Evolutionary conservation across 176 grass and related monocot genomes (phyloP).

Genomic region (Secale cereale): DNA sequence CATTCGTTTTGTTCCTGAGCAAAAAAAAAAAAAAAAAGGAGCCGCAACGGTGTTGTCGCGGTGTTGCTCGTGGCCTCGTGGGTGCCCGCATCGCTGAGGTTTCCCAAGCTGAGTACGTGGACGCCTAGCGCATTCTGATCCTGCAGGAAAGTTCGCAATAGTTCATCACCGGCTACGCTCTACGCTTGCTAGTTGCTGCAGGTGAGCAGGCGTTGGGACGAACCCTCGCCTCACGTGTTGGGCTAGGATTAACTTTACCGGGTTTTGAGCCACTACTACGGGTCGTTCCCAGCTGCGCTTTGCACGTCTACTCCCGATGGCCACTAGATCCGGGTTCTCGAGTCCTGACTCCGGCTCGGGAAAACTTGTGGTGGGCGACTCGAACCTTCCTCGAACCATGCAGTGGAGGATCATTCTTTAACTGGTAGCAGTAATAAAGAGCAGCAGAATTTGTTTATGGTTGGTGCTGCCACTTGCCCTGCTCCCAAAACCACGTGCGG

Average conservation of each 20-base stretch:
- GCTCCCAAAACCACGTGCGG: constrained; percentile 37
- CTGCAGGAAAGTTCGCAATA: background rate
- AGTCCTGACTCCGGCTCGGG: background rate
- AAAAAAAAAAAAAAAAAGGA: too few relatives aligned
- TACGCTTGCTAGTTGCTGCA: too few relatives aligned
- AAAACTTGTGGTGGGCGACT: background rate
- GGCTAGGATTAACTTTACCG: background rate
- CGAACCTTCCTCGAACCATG: background rate
- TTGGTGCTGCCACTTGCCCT: background rate
- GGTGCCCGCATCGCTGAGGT: too few relatives aligned
- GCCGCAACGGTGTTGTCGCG: background rate
- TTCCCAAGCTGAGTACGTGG: too few relatives aligned
- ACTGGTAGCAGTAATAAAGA: background rate
- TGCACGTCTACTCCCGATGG: background rate
- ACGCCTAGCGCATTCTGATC: background rate
- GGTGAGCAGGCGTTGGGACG: too few relatives aligned
- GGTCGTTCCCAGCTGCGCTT: too few relatives aligned
- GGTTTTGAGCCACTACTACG: background rate
- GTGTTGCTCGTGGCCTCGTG: too few relatives aligned
- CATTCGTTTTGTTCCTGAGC: background rate
- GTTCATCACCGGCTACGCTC: background rate
- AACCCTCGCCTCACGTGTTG: background rate
- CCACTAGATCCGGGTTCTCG: background rate
- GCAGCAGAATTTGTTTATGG: constrained; percentile 30
- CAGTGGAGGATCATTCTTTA: background rate